Evolutionary conservation across 1,139 yeast species (phyloP), one percentile per base, ranked within the genome.

Genomic region (Diutina scorzettiae): DNA sequence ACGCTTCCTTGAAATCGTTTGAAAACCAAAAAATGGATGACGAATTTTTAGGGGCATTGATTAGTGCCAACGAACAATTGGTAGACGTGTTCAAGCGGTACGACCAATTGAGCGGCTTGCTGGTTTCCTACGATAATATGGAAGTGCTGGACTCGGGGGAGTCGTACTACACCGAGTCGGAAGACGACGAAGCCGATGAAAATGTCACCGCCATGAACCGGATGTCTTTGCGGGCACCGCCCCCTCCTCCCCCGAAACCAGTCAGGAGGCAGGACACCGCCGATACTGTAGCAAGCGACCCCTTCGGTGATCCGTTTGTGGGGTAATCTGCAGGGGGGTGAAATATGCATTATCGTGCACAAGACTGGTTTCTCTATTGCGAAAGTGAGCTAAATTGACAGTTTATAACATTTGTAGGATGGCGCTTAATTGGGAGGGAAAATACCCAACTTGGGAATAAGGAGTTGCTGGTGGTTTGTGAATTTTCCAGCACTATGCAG

Each of bases 11-110:
- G 16, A 68, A 69, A 47, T 48, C 56, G 5, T 46, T 51, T 2
- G 67, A 57, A 44, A 58, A 58, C 2, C 48, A 54, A 14, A 59
- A 57, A 3, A 56, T 66, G 60, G 73, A 78, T 44, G 96, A 87
- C 49, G 95, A 85, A 54, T 82, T 80, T 49, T 63, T 91, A 51
- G 97, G 96, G 8, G 73, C 89, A 42, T 69, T 91, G 50, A 76
- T 91, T 46, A 81, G 76, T 49, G 94, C 96, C 41, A 91, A 91
- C 56, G 98, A 91, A 53, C 89, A 82, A 54, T 70, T 91, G 48
- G 94, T 91, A 9, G 66, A 65, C 4, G 80, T 87, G 0, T 69
- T 91, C 53, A 76, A 79, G 51, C 62, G 67, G 46, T 87, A 78
- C 56, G 95, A 89, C 48, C 44, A 49, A 2, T 56, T 60, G 44